phyloP scores from a whole-genome alignment of 495 filamentous ascomycete species.

The Hypoxylon subgilvum region DNA sequence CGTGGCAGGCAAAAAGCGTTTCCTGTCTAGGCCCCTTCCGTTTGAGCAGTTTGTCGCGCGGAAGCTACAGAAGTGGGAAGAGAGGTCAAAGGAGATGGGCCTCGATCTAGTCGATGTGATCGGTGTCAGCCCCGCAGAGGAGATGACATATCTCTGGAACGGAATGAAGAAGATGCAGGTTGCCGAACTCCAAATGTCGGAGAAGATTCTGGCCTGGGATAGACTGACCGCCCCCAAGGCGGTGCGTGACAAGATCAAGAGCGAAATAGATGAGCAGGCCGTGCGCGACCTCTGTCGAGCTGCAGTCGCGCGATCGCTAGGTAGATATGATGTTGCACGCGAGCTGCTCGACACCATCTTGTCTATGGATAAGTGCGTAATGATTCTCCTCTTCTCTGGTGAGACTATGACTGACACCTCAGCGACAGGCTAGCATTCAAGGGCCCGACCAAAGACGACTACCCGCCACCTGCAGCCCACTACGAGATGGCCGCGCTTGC shows the following conservation, averaged over 20 bases:
- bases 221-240: slow-evolving; percentile 58
- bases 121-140: slow-evolving; percentile 81
- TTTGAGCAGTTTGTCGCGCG: slow-evolving; percentile 87
- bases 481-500: slow-evolving; percentile 87
- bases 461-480: slow-evolving; percentile 76
- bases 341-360: slow-evolving; percentile 67
- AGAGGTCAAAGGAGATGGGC: slow-evolving; percentile 70
- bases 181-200: slow-evolving; percentile 66
- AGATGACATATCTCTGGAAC: slow-evolving; percentile 98
- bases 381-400: neutral
- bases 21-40: slow-evolving; percentile 87
- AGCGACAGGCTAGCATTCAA: slow-evolving; percentile 66
- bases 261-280: slow-evolving; percentile 79
- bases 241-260: slow-evolving; percentile 64
- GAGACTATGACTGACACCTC: neutral
- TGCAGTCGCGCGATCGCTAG: slow-evolving; percentile 68
- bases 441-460: slow-evolving; percentile 77
- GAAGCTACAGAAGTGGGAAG: slow-evolving; percentile 90
- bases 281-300: slow-evolving; percentile 70
- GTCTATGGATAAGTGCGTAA: slow-evolving; percentile 61
- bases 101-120: slow-evolving; percentile 80
- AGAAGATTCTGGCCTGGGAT: slow-evolving; percentile 69
- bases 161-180: slow-evolving; percentile 76
- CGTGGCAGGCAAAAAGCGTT: slow-evolving; percentile 80
- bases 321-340: slow-evolving; percentile 67